Evolutionary conservation across 257 asterid species (phyloP).

Genomic region (Solanum stenotomum): DNA sequence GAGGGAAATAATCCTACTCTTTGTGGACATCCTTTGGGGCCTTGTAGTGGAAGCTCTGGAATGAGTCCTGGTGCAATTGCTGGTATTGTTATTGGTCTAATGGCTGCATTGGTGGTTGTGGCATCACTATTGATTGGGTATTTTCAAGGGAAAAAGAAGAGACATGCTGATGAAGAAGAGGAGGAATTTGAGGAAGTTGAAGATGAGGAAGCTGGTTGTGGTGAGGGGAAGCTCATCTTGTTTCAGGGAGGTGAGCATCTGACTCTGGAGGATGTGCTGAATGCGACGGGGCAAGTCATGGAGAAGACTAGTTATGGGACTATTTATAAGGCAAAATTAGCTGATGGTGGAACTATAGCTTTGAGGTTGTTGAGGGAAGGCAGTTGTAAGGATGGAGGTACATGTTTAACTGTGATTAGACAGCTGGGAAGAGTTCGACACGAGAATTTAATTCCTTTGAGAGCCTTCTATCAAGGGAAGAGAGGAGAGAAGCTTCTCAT

Average conservation of each 20-base stretch:
- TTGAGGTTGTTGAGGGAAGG: conserved; percentile 91
- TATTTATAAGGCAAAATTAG: conserved; percentile 81
- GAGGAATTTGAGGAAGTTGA: conserved; percentile 61
- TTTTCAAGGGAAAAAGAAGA: conserved; percentile 71
- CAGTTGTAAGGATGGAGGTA: conserved; percentile 59
- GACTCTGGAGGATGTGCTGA: conserved; percentile 80
- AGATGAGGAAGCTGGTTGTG: conserved; percentile 50
- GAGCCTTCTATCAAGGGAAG: conserved; percentile 95
- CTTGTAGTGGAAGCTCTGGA: conserved; percentile 52
- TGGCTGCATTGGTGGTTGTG: conserved; percentile 74
- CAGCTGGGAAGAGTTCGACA: conserved; percentile 79
- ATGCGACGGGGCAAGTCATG: conserved; percentile 95
- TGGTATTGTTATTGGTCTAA: conserved; percentile 82
- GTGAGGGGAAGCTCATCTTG: conserved; percentile 80
- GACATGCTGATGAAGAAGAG: conserved; percentile 47
- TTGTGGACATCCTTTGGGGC: conserved; percentile 67
- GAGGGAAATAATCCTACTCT: conserved; percentile 72
- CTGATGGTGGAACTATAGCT: conserved; percentile 91
- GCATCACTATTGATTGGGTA: conserved; percentile 82
- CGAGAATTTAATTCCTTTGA: conserved; percentile 83
- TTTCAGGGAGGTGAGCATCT: conserved; percentile 97
- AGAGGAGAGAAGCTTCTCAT: conserved; percentile 98
- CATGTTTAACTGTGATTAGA: conserved; percentile 62
- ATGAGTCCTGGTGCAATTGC: conserved; percentile 86
- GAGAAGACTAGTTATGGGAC: conserved; percentile 96